These are phyloP conservation scores for Didymella lethalis DNA, from an alignment of 2,329 filamentous ascomycete species.

Conservation along the genomic window DNA sequence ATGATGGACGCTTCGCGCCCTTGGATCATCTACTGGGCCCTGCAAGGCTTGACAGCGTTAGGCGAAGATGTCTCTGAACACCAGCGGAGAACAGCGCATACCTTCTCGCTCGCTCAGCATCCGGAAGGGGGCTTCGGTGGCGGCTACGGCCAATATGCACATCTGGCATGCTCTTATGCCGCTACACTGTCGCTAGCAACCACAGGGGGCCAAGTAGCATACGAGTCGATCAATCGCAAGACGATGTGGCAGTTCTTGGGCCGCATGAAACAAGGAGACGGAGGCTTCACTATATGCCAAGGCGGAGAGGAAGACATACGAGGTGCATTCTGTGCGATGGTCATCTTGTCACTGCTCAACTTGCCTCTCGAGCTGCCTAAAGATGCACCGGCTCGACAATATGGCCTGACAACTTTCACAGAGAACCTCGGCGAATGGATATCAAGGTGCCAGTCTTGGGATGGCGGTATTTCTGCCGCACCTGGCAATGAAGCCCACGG, in stretches of 20 bases:
- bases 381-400: conserved; percentile 71
- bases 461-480: conserved; percentile 88
- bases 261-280: conserved; percentile 82
- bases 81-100: conserved; percentile 72
- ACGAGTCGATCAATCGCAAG: conserved; percentile 79
- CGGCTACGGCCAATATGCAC: conserved; percentile 88
- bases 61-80: conserved; percentile 75
- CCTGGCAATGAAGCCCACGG: conserved; percentile 93
- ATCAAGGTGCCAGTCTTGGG: conserved; percentile 88
- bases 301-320: conserved; percentile 93
- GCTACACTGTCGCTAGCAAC: conserved; percentile 78
- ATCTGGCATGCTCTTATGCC: conserved; percentile 90
- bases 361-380: conserved; percentile 80
- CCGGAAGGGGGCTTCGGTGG: conserved; percentile 85
- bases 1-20: conserved; percentile 85
- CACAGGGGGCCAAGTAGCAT: conserved; percentile 77
- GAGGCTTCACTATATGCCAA: conserved; percentile 86
- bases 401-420: conserved; percentile 71
- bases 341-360: conserved; percentile 82
- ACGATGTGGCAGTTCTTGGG: conserved; percentile 93
- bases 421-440: conserved; percentile 82
- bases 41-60: conserved; percentile 77
- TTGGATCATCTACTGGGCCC: conserved; percentile 94
- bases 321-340: conserved; percentile 90
- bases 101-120: conserved; percentile 84